Conservation (phyloP, 345 rosid species). For the Eucalyptus melliodora region DNA sequence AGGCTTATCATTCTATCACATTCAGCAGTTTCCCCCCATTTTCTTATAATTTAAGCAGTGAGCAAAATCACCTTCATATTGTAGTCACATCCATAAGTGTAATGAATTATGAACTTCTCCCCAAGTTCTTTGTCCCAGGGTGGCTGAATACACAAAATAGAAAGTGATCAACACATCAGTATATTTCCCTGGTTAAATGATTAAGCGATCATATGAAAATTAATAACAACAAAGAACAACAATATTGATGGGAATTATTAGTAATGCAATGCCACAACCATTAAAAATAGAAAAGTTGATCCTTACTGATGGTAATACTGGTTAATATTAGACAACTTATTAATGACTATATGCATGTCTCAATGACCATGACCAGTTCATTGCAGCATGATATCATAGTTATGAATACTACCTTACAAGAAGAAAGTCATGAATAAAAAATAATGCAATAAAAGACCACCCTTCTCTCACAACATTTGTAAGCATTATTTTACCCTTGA, state of each 20-base stretch:
- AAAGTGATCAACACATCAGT: background rate
- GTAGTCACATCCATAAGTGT: slow-evolving; percentile 92
- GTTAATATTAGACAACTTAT: background rate
- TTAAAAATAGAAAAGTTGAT: background rate
- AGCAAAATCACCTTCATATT: slow-evolving; percentile 63
- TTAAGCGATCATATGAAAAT: background rate
- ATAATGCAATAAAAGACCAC: background rate
- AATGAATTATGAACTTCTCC: slow-evolving; percentile 82
- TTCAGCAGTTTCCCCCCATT: background rate
- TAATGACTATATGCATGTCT: background rate
- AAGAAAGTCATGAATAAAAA: background rate
- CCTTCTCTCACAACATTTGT: background rate
- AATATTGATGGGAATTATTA: background rate
- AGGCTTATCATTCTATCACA: background rate
- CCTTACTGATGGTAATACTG: background rate
- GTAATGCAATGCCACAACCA: background rate
- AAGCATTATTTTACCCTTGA: background rate
- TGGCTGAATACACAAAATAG: slow-evolving; percentile 50
- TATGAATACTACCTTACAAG: background rate
- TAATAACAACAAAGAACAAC: background rate
- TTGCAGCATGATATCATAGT: background rate
- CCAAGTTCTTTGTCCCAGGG: slow-evolving; percentile 95
- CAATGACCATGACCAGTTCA: background rate
- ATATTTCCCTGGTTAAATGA: background rate
- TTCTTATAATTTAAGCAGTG: background rate